These are phyloP conservation scores for Musa beccarii DNA, from an alignment of 176 grass and related monocot species.

Conservation along the genomic window DNA sequence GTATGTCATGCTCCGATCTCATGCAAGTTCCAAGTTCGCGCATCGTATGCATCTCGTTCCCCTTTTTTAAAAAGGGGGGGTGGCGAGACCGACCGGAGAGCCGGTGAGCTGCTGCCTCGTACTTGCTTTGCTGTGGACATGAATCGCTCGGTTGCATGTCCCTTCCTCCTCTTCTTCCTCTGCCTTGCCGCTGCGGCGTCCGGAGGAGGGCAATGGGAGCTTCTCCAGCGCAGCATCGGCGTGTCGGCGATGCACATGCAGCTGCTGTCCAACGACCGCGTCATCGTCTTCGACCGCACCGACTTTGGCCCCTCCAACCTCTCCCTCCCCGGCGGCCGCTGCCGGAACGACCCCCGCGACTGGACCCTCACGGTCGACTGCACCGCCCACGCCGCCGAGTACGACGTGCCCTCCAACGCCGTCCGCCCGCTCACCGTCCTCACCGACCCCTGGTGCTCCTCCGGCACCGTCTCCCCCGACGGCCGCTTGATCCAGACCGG, in stretches of 20 bases:
- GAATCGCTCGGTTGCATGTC: neutral
- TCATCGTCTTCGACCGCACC: slow-evolving; percentile 12
- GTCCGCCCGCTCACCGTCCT: neutral
- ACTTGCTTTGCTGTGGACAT: neutral
- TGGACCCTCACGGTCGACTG: slow-evolving; percentile 1
- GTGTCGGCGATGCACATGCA: slow-evolving; percentile 12
- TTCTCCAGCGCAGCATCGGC: slow-evolving; percentile 4
- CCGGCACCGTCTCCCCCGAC: neutral
- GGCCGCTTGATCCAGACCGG: slow-evolving; percentile 1
- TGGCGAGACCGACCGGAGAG: too few relatives aligned
- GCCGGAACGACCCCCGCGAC: slow-evolving; percentile 3
- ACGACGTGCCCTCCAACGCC: neutral
- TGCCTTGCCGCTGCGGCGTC: neutral
- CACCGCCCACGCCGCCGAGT: slow-evolving; percentile 12
- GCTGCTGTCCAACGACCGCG: neutral
- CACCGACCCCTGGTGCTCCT: slow-evolving; percentile 10
- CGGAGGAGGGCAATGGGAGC: neutral
- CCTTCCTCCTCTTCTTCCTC: neutral
- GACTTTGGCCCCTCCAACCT: slow-evolving; percentile 16
- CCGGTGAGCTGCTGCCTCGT: too few relatives aligned
- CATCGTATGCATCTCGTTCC: too few relatives aligned
- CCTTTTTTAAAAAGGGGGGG: too few relatives aligned
- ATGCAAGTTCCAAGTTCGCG: too few relatives aligned
- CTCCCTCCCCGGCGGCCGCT: slow-evolving; percentile 5
- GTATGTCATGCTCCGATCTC: too few relatives aligned